phyloP scores from a whole-genome alignment of 1,284 basidiomycete genomes.

The Meira miltonrushii region DNA sequence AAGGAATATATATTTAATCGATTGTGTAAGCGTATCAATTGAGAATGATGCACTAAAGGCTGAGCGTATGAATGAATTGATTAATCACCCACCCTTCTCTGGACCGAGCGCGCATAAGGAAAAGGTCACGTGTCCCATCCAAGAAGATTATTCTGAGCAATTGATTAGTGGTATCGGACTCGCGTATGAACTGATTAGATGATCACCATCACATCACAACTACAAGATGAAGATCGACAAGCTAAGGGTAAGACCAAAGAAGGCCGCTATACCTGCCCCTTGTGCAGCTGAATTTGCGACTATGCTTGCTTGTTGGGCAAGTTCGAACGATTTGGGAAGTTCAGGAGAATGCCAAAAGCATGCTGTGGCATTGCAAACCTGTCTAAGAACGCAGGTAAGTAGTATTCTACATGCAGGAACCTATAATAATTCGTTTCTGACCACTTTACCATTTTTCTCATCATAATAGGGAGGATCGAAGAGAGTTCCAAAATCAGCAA shows the following conservation, averaged over 20 bases:
- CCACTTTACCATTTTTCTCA: not conserved
- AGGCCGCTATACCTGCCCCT: constrained; percentile 63
- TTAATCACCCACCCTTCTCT: no score
- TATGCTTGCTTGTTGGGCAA: constrained; percentile 90
- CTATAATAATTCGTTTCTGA: constrained; percentile 1
- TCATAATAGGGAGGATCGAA: constrained; percentile 21
- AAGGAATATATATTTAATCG: not conserved
- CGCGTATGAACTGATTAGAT: no score
- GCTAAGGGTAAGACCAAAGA: constrained; percentile 59
- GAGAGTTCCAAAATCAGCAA: constrained; percentile 39
- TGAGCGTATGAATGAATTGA: no score
- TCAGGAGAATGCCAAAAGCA: constrained; percentile 62
- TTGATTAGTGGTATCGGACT: no score
- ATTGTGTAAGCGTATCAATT: no score
- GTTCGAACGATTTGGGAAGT: constrained; percentile 66
- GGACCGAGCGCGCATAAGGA: no score
- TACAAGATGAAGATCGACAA: constrained; percentile 43
- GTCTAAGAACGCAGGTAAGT: constrained; percentile 78
- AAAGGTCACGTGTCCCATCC: no score
- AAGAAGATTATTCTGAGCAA: no score
- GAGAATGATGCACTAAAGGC: no score
- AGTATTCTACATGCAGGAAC: constrained; percentile 28
- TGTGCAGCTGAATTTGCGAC: constrained; percentile 71
- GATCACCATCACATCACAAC: no score
- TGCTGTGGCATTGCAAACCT: constrained; percentile 68